Evolutionary conservation across 2,329 filamentous ascomycete species (phyloP).

Genomic region (Stylonectria norvegica): DNA sequence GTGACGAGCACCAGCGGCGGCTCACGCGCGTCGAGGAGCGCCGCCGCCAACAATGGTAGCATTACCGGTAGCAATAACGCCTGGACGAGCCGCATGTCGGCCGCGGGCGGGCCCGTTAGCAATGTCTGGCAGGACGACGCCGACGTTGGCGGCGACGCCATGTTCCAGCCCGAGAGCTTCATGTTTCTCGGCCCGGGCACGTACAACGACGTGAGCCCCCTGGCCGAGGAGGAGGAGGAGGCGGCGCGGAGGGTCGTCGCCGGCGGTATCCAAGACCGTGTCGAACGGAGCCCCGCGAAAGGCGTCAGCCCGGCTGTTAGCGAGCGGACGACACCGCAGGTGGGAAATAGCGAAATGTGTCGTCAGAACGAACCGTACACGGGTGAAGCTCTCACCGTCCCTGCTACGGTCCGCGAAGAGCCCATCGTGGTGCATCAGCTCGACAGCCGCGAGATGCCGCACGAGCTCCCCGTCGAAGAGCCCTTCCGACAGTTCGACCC

Average conservation of each 20-base stretch:
- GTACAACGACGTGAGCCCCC: conserved; percentile 44
- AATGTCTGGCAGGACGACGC: conserved; percentile 32
- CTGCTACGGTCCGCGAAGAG: conserved; percentile 19
- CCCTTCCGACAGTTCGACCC: conserved; percentile 33
- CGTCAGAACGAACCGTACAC: conserved; percentile 4
- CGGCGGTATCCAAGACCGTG: conserved; percentile 16
- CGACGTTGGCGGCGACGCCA: conserved; percentile 30
- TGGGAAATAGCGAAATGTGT: conserved; percentile 19
- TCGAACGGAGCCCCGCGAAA: conserved; percentile 17
- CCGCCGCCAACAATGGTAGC: conserved; percentile 7
- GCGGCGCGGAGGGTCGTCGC: conserved; percentile 29
- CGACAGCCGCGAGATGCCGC: conserved; percentile 32
- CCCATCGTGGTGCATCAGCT: conserved; percentile 30
- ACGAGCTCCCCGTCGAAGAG: conserved; percentile 31
- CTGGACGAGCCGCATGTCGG: conserved; percentile 30
- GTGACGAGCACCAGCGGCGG: conserved; percentile 21
- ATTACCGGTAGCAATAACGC: conserved; percentile 5
- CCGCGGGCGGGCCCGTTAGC: conserved; percentile 32
- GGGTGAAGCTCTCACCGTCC: conserved; percentile 10
- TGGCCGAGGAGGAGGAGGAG: conserved; percentile 39
- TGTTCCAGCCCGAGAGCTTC: conserved; percentile 52
- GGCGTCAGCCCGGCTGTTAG: conserved; percentile 30
- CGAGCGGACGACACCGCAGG: conserved; percentile 28
- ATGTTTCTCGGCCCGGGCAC: conserved; percentile 50
- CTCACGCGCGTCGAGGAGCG: conserved; percentile 3